Evolutionary conservation across 495 filamentous ascomycete species (phyloP).

Genomic region (Penicillium tannophilum): DNA sequence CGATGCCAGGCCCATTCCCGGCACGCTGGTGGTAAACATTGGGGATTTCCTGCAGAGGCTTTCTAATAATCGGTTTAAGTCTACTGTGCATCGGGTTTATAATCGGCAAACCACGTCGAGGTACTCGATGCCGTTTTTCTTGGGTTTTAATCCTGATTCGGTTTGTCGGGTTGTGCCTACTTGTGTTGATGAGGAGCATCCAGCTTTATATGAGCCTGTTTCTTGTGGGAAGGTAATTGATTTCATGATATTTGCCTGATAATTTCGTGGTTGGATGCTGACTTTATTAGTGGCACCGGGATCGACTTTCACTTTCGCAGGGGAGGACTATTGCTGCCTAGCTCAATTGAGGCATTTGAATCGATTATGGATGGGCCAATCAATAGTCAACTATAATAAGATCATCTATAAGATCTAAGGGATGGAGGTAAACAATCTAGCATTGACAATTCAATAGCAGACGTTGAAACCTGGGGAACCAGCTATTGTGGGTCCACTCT

Average conservation of each 20-base stretch:
- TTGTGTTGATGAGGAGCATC: constrained; percentile 55
- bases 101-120: constrained; percentile 47
- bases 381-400: not conserved
- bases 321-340: constrained; percentile 21
- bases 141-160: constrained; percentile 51
- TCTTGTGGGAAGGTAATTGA: constrained; percentile 49
- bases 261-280: constrained; percentile 7
- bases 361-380: not conserved
- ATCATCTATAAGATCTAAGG: not conserved
- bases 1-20: constrained; percentile 54
- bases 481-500: not conserved
- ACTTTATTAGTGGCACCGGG: constrained; percentile 27
- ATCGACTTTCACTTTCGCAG: constrained; percentile 50
- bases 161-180: constrained; percentile 51
- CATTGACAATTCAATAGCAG: not conserved
- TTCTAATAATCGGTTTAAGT: constrained; percentile 62
- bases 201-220: constrained; percentile 58
- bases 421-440: too few relatives aligned
- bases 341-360: not conserved
- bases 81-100: constrained; percentile 60
- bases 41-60: constrained; percentile 65
- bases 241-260: too few relatives aligned
- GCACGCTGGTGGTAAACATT: constrained; percentile 66
- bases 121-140: constrained; percentile 65
- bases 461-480: not conserved